phyloP scores from a whole-genome alignment of 2,329 filamentous ascomycete genomes.

The Amesomyces nigricolor region DNA sequence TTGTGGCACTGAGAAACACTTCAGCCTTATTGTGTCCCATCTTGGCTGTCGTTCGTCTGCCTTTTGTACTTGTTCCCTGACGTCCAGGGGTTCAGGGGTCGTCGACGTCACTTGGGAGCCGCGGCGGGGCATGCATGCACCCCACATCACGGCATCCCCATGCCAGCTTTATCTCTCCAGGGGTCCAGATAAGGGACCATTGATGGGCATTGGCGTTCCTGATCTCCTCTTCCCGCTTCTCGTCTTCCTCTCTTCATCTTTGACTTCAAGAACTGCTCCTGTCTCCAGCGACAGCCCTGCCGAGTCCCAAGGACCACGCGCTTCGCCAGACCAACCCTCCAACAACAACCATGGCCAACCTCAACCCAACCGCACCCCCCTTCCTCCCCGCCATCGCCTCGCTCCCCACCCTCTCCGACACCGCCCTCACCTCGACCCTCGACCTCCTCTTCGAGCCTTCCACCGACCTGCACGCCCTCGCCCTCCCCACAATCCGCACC shows the following conservation, averaged over 20 bases:
- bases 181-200: neutral
- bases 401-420: constrained; percentile 51
- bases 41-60: too few species aligned
- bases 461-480: constrained; percentile 64
- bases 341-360: neutral
- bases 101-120: too few species aligned
- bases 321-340: neutral
- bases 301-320: too few species aligned
- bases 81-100: neutral
- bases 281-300: too few species aligned
- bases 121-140: constrained; percentile 1
- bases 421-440: constrained; percentile 53
- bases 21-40: too few species aligned
- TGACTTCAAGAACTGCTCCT: too few species aligned
- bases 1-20: too few species aligned
- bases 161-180: neutral
- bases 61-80: too few species aligned
- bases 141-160: neutral
- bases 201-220: too few species aligned
- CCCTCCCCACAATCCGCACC: constrained; percentile 58
- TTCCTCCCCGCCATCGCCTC: constrained; percentile 47
- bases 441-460: constrained; percentile 84
- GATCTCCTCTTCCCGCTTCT: too few species aligned
- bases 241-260: too few species aligned
- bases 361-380: constrained; percentile 22